A percentile compares a stretch with the other conserved stretches of the same genome.
These are phyloP conservation scores for Diaporthe sp. DNA, from an alignment of 2,329 filamentous ascomycete genomes.

Conservation along the genomic window DNA sequence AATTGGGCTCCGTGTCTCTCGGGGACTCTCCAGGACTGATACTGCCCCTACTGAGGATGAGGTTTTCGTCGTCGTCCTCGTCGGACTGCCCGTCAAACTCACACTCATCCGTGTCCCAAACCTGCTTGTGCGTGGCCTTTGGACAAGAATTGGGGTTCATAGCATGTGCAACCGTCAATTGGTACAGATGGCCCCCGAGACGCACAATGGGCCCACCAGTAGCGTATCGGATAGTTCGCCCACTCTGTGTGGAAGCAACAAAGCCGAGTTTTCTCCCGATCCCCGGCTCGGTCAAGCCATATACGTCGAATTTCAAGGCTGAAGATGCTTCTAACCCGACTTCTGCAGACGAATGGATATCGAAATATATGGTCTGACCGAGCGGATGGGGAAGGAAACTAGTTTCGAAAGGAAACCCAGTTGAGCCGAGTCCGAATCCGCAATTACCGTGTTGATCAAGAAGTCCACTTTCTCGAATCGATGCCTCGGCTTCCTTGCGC, in stretches of 20 bases:
- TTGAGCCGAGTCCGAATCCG: neutral
- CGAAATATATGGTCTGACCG: neutral
- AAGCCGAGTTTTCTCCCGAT: neutral
- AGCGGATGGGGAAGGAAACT: neutral
- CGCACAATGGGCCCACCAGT: neutral
- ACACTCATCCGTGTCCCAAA: neutral
- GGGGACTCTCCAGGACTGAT: neutral
- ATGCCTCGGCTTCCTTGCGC: neutral
- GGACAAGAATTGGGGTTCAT: neutral
- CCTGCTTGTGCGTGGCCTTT: too few relatives aligned
- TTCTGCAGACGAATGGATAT: neutral
- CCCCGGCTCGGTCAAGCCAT: neutral
- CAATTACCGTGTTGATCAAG: neutral
- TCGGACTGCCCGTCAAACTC: neutral
- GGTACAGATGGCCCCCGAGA: neutral
- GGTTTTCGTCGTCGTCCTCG: neutral
- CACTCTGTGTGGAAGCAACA: neutral
- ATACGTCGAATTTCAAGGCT: too few relatives aligned
- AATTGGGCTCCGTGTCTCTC: neutral
- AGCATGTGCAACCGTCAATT: conserved; percentile 4
- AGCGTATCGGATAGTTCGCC: neutral
- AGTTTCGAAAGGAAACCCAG: neutral
- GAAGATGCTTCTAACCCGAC: neutral
- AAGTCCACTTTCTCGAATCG: neutral
- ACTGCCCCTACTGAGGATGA: neutral